A percentile compares a stretch with the other conserved stretches of the same genome.
phyloP scores from a whole-genome alignment of 768 basidiomycete species.

The Lentinula guzmanii region DNA sequence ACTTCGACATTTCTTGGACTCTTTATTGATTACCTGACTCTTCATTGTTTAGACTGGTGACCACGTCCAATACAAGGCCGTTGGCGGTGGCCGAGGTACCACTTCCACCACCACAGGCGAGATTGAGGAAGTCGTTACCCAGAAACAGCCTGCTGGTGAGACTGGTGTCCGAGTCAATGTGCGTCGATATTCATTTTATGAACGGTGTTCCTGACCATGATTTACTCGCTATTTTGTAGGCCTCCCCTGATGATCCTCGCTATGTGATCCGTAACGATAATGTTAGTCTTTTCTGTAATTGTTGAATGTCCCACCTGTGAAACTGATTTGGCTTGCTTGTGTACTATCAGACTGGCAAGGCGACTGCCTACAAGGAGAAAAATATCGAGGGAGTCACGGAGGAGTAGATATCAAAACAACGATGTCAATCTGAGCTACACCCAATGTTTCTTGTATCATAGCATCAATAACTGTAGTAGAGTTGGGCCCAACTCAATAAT shows the following conservation, averaged over 20 bases:
- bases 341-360: background rate
- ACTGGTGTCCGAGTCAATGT: background rate
- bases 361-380: background rate
- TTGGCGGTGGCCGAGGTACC: background rate
- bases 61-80: slow-evolving; percentile 5
- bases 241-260: slow-evolving; percentile 5
- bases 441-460: background rate
- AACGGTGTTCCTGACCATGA: background rate
- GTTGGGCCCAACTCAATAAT: background rate
- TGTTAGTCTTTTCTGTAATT: background rate
- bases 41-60: background rate
- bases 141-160: background rate
- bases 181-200: background rate
- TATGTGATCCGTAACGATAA: slow-evolving; percentile 7
- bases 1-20: background rate
- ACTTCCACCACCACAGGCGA: slow-evolving; percentile 1
- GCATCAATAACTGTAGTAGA: background rate
- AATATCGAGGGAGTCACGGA: background rate
- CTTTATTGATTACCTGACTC: background rate
- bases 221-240: background rate
- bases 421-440: background rate
- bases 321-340: background rate
- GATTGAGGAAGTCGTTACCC: background rate
- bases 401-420: background rate
- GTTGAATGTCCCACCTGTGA: background rate